These are phyloP conservation scores for Glycine latifolia DNA, from an alignment of 306 rosid species.

Conservation along the genomic window DNA sequence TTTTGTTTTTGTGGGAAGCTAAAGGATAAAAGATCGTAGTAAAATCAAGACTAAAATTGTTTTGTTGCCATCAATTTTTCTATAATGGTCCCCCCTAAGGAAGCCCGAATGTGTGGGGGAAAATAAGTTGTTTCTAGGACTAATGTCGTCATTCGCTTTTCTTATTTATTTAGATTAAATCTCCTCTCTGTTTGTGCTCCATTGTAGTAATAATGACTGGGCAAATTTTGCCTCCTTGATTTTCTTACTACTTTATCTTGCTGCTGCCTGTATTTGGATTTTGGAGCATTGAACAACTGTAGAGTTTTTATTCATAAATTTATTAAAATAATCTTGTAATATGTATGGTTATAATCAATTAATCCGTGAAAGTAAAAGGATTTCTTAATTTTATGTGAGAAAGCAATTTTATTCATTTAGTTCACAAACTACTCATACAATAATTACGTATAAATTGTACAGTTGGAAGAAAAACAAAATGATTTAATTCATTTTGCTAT, in stretches of 20 bases:
- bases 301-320: not conserved
- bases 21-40: constrained; percentile 29
- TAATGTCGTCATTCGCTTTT: not conserved
- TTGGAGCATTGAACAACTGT: not conserved
- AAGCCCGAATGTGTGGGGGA: not conserved
- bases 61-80: constrained; percentile 32
- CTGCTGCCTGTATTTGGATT: not conserved
- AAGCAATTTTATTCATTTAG: too few relatives aligned
- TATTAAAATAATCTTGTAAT: too few relatives aligned
- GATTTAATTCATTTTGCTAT: too few relatives aligned
- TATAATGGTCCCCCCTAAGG: constrained; percentile 16
- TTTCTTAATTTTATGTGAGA: too few relatives aligned
- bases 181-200: not conserved
- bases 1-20: constrained; percentile 1
- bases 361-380: too few relatives aligned
- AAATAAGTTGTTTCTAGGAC: constrained; percentile 41
- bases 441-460: too few relatives aligned
- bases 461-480: too few relatives aligned
- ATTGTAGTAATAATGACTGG: too few relatives aligned
- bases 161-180: not conserved
- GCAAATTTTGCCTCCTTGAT: not conserved
- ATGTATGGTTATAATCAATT: too few relatives aligned
- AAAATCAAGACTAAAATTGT: constrained; percentile 24
- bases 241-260: not conserved
- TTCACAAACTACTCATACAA: too few relatives aligned